These are phyloP conservation scores for Brasenia schreberi DNA, from an alignment of 164 flowering plant species.

Conservation along the genomic window DNA sequence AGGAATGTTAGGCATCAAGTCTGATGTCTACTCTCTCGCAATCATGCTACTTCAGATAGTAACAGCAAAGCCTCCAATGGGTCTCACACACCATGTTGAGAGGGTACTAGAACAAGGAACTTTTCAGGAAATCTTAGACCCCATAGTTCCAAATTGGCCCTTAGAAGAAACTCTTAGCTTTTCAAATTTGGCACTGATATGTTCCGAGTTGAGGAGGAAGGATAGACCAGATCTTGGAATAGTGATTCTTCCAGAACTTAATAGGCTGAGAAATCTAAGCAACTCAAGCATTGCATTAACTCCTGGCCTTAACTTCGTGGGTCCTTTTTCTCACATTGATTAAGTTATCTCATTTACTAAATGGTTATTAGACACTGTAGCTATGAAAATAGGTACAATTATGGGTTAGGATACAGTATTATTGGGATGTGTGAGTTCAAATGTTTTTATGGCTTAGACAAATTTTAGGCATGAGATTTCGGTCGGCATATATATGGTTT, in stretches of 20 bases:
- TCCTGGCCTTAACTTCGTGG: too few relatives aligned
- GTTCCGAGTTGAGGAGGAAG: slow-evolving; percentile 33
- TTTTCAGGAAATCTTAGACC: slow-evolving; percentile 44
- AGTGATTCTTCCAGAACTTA: slow-evolving; percentile 49
- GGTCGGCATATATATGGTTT: too few relatives aligned
- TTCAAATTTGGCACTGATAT: slow-evolving; percentile 38
- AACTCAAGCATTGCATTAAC: neutral
- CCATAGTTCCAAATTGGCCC: slow-evolving; percentile 54
- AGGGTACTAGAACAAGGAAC: slow-evolving; percentile 40
- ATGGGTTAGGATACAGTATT: too few relatives aligned
- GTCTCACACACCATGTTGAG: slow-evolving; percentile 30
- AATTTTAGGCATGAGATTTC: too few relatives aligned
- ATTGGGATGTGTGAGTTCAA: too few relatives aligned
- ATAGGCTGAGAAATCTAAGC: slow-evolving; percentile 36
- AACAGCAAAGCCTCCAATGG: slow-evolving; percentile 26
- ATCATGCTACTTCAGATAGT: slow-evolving; percentile 58
- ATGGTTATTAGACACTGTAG: too few relatives aligned
- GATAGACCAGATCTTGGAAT: slow-evolving; percentile 19
- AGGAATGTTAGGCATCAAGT: slow-evolving; percentile 31
- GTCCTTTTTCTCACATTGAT: too few relatives aligned
- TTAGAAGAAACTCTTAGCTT: slow-evolving; percentile 31
- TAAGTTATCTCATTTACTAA: too few relatives aligned
- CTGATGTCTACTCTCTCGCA: slow-evolving; percentile 64
- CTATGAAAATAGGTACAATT: too few relatives aligned
- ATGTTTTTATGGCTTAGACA: too few relatives aligned